A percentile compares a stretch with the other conserved stretches of the same genome.
These are phyloP conservation scores for Secale cereale DNA, from an alignment of 176 grass and related monocot genomes.

Conservation along the genomic window DNA sequence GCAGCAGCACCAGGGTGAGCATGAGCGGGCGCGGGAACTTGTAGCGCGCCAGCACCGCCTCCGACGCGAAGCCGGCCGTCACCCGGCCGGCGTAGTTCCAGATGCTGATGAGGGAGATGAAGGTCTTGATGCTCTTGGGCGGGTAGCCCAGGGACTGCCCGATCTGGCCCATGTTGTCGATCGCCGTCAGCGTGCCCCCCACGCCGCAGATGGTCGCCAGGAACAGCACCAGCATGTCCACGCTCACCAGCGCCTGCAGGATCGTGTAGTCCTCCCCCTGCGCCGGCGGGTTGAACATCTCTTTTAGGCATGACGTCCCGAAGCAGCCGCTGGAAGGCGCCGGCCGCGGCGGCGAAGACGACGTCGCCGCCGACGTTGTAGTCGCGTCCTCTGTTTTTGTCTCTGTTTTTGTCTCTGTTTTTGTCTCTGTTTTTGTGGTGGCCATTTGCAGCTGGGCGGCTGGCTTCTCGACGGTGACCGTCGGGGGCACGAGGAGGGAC, in stretches of 20 bases:
- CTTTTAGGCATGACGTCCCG: slow-evolving; percentile 28
- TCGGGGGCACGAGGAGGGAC: slow-evolving; percentile 7
- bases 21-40: slow-evolving; percentile 64
- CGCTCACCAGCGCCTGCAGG: slow-evolving; percentile 66
- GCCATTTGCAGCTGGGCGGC: neutral
- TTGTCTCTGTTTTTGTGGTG: neutral
- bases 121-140: slow-evolving; percentile 59
- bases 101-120: slow-evolving; percentile 82
- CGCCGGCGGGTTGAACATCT: slow-evolving; percentile 53
- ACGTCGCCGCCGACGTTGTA: too few species aligned
- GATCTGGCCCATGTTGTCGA: slow-evolving; percentile 89
- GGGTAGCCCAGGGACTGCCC: slow-evolving; percentile 57
- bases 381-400: neutral
- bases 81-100: slow-evolving; percentile 82
- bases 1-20: slow-evolving; percentile 53
- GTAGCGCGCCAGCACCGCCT: slow-evolving; percentile 43
- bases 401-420: neutral
- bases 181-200: slow-evolving; percentile 68
- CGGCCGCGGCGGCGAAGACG: too few species aligned
- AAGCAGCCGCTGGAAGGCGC: neutral
- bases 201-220: slow-evolving; percentile 68
- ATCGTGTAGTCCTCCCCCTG: slow-evolving; percentile 65
- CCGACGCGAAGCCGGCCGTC: slow-evolving; percentile 54
- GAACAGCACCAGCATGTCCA: slow-evolving; percentile 74
- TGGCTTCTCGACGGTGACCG: slow-evolving; percentile 27